Evolutionary conservation across 805 yeast genomes (phyloP).

Genomic region (Candida rishiriensis): DNA sequence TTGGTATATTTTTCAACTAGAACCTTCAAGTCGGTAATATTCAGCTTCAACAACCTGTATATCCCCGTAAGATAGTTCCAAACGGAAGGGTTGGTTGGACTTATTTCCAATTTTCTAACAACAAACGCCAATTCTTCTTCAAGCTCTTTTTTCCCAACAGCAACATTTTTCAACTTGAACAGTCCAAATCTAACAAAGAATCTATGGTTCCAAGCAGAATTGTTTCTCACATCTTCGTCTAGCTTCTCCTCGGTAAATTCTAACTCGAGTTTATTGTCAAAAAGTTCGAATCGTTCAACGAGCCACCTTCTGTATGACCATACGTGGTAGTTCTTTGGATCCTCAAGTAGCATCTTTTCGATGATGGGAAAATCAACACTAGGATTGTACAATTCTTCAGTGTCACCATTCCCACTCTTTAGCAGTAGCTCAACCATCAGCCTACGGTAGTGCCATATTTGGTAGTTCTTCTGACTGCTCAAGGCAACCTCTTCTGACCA

Average conservation of each 20-base stretch:
- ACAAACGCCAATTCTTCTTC: constrained; percentile 52
- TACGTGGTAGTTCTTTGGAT: constrained; percentile 89
- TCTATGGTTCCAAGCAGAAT: constrained; percentile 91
- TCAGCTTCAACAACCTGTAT: constrained; percentile 25
- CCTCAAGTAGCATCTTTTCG: constrained; percentile 74
- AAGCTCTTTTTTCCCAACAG: constrained; percentile 11
- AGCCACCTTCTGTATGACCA: constrained; percentile 94
- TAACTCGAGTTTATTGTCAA: constrained; percentile 42
- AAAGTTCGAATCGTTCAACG: constrained; percentile 50
- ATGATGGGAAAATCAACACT: too few relatives aligned
- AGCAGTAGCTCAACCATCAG: constrained; percentile 40
- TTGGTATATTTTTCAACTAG: too few relatives aligned
- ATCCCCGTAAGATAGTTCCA: constrained; percentile 82
- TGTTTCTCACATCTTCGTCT: constrained; percentile 69
- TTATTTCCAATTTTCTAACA: constrained; percentile 41
- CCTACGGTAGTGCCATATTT: constrained; percentile 94
- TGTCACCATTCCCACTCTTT: constrained; percentile 11
- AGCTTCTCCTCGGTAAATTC: constrained; percentile 46
- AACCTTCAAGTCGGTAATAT: constrained; percentile 36
- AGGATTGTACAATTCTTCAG: constrained; percentile 52
- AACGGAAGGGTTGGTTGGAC: constrained; percentile 78
- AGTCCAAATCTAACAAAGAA: constrained; percentile 49
- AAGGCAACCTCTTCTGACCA: constrained; percentile 79
- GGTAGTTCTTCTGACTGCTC: constrained; percentile 85
- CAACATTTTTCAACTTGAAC: too few relatives aligned